These are phyloP conservation scores for Lactarius akahatsu DNA, from an alignment of 768 basidiomycete species.

Conservation along the genomic window DNA sequence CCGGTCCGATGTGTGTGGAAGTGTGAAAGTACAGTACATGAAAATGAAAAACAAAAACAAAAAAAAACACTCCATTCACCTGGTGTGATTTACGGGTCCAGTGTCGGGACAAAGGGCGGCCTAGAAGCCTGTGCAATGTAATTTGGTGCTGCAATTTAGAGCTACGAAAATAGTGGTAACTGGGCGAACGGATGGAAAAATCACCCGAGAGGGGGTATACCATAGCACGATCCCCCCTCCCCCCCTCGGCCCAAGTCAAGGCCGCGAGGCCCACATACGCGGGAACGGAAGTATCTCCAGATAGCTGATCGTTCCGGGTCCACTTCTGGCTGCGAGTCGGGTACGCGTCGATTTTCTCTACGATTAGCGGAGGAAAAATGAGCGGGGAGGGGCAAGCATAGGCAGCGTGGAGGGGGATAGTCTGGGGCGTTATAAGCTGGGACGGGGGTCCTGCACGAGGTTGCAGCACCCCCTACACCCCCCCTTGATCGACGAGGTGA, in stretches of 20 bases:
- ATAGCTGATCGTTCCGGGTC: not conserved
- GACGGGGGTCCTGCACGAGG: conserved; percentile 3
- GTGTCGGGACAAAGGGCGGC: not conserved
- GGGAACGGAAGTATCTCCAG: not conserved
- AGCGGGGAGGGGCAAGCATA: not conserved
- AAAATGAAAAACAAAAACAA: not conserved
- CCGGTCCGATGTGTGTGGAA: not conserved
- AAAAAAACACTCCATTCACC: not conserved
- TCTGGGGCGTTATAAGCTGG: conserved; percentile 9
- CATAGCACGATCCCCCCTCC: not conserved
- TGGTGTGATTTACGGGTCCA: not conserved
- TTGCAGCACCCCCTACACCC: not conserved
- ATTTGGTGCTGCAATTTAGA: not conserved
- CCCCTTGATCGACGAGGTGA: not conserved
- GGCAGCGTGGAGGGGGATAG: too few relatives aligned
- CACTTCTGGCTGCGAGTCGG: not conserved
- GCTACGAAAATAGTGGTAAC: not conserved
- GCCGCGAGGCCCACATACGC: not conserved
- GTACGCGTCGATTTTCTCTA: not conserved
- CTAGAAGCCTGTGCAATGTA: not conserved
- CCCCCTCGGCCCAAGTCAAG: not conserved
- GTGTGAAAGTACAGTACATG: not conserved
- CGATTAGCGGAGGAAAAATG: not conserved
- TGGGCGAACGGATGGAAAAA: not conserved
- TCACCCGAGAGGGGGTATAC: not conserved